A percentile compares a stretch with the other conserved stretches of the same genome.
Conservation (phyloP, 1,284 basidiomycete genomes). For the Microbotryum silenes-acaulis region DNA sequence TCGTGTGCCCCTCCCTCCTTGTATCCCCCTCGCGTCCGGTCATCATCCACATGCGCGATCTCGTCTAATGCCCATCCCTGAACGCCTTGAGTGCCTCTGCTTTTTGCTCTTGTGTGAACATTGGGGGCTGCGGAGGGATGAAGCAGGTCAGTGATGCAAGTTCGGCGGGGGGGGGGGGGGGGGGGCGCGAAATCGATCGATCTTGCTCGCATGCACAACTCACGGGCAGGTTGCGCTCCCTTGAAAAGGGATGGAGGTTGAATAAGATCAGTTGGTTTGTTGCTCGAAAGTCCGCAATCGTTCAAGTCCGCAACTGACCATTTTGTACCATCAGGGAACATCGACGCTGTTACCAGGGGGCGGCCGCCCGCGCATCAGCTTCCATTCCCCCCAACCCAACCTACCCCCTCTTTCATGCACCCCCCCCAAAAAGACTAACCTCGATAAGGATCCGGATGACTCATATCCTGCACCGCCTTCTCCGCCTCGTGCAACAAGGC, state of each 20-base stretch:
- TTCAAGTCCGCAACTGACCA: conserved; percentile 18
- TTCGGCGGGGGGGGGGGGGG: background rate
- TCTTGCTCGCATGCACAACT: background rate
- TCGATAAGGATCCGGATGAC: conserved; percentile 38
- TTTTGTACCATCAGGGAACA: conserved; percentile 36
- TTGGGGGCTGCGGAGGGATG: conserved; percentile 17
- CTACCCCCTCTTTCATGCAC: too few relatives aligned
- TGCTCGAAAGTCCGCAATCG: too few relatives aligned
- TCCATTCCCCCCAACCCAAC: background rate
- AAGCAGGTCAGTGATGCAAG: background rate
- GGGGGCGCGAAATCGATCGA: background rate
- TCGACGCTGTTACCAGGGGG: conserved; percentile 17
- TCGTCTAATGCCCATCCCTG: background rate
- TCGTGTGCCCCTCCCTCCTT: too few relatives aligned
- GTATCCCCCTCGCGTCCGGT: background rate
- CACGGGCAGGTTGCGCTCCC: conserved; percentile 37
- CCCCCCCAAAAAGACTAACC: too few relatives aligned
- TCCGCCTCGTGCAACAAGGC: conserved; percentile 35
- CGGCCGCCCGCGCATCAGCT: background rate
- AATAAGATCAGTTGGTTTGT: too few relatives aligned
- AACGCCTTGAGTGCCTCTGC: conserved; percentile 29
- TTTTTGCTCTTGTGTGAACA: conserved; percentile 35
- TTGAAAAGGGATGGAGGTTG: background rate
- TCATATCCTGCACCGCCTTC: conserved; percentile 29
- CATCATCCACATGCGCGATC: background rate